A percentile compares a stretch with the other conserved stretches of the same genome.
These are phyloP conservation scores for Sechiopsis laciniata DNA, from an alignment of 306 rosid genomes.

Conservation along the genomic window DNA sequence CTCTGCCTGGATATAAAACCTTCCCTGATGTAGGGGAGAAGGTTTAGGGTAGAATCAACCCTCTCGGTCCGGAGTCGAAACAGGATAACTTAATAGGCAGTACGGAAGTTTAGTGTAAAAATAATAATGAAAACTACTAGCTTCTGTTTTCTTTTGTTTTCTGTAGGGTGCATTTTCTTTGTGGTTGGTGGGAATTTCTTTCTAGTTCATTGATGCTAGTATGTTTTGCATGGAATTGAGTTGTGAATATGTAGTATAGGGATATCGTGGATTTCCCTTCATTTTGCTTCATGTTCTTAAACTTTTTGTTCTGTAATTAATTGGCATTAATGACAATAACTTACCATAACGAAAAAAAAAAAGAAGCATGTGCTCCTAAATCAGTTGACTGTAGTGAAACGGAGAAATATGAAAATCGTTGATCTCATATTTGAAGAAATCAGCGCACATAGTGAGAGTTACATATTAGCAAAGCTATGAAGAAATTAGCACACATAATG, in stretches of 20 bases:
- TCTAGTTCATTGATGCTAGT: neutral
- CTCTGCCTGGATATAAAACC: conserved; percentile 45
- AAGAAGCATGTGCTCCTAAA: no score
- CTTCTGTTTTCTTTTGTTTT: neutral
- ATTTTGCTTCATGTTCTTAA: neutral
- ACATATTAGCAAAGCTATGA: no score
- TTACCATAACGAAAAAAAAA: no score
- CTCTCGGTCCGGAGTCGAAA: neutral
- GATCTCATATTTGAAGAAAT: no score
- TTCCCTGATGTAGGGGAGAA: conserved; percentile 88
- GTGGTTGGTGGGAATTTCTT: neutral
- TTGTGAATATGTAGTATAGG: neutral
- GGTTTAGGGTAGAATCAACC: conserved; percentile 38
- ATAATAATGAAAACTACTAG: neutral
- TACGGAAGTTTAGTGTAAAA: neutral
- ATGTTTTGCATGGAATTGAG: neutral
- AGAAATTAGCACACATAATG: no score
- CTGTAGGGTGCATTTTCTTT: neutral
- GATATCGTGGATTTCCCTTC: neutral
- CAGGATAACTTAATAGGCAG: neutral
- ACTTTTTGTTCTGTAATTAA: no score
- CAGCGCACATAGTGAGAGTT: no score
- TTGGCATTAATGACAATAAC: no score
- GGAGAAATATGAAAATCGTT: no score
- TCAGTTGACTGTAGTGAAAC: no score